Evolutionary conservation across 1,284 basidiomycete species (phyloP), one percentile per base, ranked within the genome.

Genomic region (Trichosporon sp.): DNA sequence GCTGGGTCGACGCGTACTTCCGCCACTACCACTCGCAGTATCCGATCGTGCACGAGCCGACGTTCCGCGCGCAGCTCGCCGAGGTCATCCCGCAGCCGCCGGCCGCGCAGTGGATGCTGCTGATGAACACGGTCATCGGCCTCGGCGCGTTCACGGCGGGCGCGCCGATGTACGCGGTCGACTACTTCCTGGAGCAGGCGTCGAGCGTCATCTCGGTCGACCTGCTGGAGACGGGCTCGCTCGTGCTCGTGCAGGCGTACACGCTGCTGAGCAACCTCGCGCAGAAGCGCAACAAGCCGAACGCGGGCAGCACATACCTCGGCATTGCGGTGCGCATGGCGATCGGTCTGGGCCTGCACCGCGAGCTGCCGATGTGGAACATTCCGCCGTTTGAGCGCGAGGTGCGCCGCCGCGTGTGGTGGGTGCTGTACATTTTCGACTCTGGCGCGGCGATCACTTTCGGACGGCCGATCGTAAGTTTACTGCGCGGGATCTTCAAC

Each of bases 311-410:
- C 12, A 73, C 72, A 0, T 76, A 75, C 64, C 72, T 77, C 29
- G 75, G 75, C 15, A 77, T 77, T 13, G 76, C 75, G 0, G 65
- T 77, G 23, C 69, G 76, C n/a, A 75, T 78, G 74, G 75, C 75
- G 2, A 75, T 78, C 32, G 75, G 74, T 15, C 72, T 77, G 7
- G 76, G 76, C 1, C 64, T 78, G 62, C 76, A 78, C 62, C 71
- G 72, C 47, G 76, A 78, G 63, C 68, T 74, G 21, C 72, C 75
- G 1, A 27, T 70, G 11, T 73, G 74, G 71, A 65, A 68, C 42
- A 70, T 77, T 47, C 70, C 68, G 29, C 72, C 73, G 8, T 78
- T 77, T 27, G 75, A 78, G 67, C 73, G 75, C 6, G 76, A 78
- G 47, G 70, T 72, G 4, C 53, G 76, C 23, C 72, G 76, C 4